Evolutionary conservation across 768 basidiomycete species (phyloP), one percentile per base, ranked within the genome.

Genomic region (Podaxis sp.): DNA sequence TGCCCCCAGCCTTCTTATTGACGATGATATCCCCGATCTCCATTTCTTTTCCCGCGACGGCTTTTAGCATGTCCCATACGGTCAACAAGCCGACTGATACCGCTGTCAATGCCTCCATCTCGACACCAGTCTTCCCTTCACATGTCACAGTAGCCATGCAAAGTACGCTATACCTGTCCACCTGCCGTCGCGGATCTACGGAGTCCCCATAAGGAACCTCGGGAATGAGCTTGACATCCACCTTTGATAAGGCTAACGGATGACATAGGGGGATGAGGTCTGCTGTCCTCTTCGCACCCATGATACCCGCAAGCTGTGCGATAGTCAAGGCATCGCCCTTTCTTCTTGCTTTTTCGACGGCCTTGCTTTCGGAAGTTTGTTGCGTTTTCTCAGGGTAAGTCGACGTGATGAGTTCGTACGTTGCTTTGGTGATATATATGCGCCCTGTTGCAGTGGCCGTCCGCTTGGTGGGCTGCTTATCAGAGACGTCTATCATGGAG

Each of bases 61-160:
- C 89, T 75, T 96, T 95, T 33, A 95, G 82, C 94, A 96, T 95
- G 70, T 95, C 93, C 91, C 93, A 96, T 13, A 95, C 87, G 1
- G 92, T 93, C 58, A 96, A 77, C 36, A 92, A 79, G 4, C 87
- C 88, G 33, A 91, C 78, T 1, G 87, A 87, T 8, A 93, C 94
- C 24, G 88, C 89, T n/a, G 88, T 91, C 60, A 96, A 72, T 24
- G 94, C 95, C 75, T 97, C 96, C 90, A 98, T 95, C 77, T 95
- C 93, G 20, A 95, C 91, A 4, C 95, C 91, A 13, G 93, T 93
- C 72, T 87, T 87, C 13, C 91, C 90, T 72, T 87, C 84, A 66
- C 89, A 91, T 44, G 87, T 79, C 38, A 93, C 90, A 7, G 84
- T 88, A 26, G 88, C 90, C 38, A 76, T 74, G 67, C 89, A 92